Evolutionary conservation across 306 rosid genomes (phyloP).

Genomic region (Ziziphus jujuba): DNA sequence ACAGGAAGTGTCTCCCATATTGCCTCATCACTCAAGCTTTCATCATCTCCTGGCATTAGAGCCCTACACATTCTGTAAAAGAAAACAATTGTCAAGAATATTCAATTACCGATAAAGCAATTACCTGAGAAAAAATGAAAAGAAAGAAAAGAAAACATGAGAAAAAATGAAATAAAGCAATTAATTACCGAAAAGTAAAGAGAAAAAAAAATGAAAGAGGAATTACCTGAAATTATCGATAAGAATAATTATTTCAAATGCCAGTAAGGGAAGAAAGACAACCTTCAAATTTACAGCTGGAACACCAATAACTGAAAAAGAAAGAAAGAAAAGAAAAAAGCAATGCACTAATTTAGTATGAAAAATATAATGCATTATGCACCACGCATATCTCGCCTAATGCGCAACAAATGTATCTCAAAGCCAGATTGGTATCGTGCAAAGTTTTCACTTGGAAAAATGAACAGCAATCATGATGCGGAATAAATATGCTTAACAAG

Average conservation of each 20-base stretch:
- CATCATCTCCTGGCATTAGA: slow-evolving; percentile 96
- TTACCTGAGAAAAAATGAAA: no score
- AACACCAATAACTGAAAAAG: slow-evolving; percentile 60
- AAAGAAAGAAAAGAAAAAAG: slow-evolving; percentile 17
- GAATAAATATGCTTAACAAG: not conserved
- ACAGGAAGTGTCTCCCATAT: slow-evolving; percentile 98
- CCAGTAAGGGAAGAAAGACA: slow-evolving; percentile 90
- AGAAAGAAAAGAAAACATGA: no score
- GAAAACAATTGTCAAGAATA: slow-evolving; percentile 19
- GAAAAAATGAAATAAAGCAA: not conserved
- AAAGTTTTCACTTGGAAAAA: slow-evolving; percentile 3
- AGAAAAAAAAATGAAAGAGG: slow-evolving; percentile 8
- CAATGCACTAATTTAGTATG: slow-evolving; percentile 27
- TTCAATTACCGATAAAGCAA: no score
- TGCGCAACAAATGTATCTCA: not conserved
- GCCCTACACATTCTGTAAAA: slow-evolving; percentile 91
- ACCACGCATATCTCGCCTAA: slow-evolving; percentile 10
- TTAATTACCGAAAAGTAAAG: not conserved
- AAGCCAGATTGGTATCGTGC: not conserved
- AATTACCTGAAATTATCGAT: slow-evolving; percentile 93
- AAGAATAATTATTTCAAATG: slow-evolving; percentile 78
- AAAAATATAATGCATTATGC: slow-evolving; percentile 5
- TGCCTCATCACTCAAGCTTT: slow-evolving; percentile 83
- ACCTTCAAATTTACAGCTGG: slow-evolving; percentile 81
- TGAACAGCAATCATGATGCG: not conserved